Evolutionary conservation across 805 yeast genomes (phyloP), one percentile per base, ranked within the genome.

Genomic region (Yamadazyma philogaea): DNA sequence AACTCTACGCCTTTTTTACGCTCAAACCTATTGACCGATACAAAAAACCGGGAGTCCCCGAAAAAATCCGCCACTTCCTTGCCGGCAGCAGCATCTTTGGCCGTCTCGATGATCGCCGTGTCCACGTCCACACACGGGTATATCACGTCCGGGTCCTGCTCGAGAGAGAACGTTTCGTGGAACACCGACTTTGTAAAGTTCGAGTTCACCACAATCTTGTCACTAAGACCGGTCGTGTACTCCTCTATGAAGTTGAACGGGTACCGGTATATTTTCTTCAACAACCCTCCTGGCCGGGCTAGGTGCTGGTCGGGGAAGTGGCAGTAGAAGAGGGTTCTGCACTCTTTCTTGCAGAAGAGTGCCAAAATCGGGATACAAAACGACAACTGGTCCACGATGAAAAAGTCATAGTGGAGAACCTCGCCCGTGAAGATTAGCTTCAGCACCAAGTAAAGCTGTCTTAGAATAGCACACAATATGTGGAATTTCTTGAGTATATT

Each of bases 221-320:
- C 97, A 33, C 96, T 78, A 31, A 75, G 66, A 16, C 81, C 72
- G 22, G 95, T 88, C 1, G 95, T 76, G 64, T 84, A 72, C 51
- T 87, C 88, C 63, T 93, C 99, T 17, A 85, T 64, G n/a, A 66
- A 51, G 61, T 93, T 96, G 61, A 93, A 91, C 1, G 96, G 93
- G 3, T 75, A 40, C 48, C 99, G 71, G 63, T 93, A 93, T 0
- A 85, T 38, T 46, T 64, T 67, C 53, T 88, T 82, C 7, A 84
- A 20, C 1, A 72, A 20, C 2, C 82, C 67, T 2, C 74, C 67
- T 40, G 82, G 82, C 31, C 48, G 45, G 0, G 96, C 83, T 33
- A 91, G 66, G 37, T 84, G 69, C 56, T 84, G 84, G 61, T 93
- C 99, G 0, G 99, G 99, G 61, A 91, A 91, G 67, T 93, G 99